phyloP scores from a whole-genome alignment of 495 filamentous ascomycete genomes.

The Annulohypoxylon stygium region DNA sequence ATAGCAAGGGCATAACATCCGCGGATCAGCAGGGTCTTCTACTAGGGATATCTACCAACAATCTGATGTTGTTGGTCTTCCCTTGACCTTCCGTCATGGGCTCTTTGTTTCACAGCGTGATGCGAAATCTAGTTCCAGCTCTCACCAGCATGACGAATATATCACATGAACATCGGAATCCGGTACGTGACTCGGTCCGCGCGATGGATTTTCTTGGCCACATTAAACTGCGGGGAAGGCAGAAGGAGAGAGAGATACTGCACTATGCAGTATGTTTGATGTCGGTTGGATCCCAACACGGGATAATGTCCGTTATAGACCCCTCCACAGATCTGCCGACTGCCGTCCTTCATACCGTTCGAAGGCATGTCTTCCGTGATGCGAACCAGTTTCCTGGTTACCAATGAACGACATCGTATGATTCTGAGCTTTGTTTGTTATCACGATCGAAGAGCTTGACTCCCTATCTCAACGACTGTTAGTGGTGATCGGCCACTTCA shows the following conservation, averaged over 20 bases:
- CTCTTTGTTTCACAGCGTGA: neutral
- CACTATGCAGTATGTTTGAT: neutral
- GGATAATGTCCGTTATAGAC: constrained; percentile 15
- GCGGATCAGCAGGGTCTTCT: neutral
- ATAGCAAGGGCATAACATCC: constrained; percentile 5
- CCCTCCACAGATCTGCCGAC: constrained; percentile 18
- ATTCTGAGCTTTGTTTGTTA: constrained; percentile 11
- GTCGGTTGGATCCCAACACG: constrained; percentile 21
- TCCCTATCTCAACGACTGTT: neutral
- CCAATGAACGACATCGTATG: constrained; percentile 3
- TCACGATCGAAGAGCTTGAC: neutral
- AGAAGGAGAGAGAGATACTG: neutral
- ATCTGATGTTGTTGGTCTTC: constrained; percentile 1
- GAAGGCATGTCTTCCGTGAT: constrained; percentile 12
- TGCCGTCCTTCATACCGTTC: constrained; percentile 6
- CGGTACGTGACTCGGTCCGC: constrained; percentile 20
- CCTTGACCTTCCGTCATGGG: constrained; percentile 7
- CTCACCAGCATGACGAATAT: constrained; percentile 10
- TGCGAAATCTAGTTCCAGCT: constrained; percentile 1
- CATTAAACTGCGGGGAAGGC: constrained; percentile 15
- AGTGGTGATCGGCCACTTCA: neutral
- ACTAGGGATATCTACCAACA: constrained; percentile 12
- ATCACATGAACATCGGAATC: constrained; percentile 18
- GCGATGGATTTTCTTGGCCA: constrained; percentile 12
- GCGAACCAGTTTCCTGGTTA: neutral